Percentiles rank a stretch among this genome's conserved stretches.
Conservation (phyloP, 2,329 filamentous ascomycete genomes). For the Colletotrichum lupini region DNA sequence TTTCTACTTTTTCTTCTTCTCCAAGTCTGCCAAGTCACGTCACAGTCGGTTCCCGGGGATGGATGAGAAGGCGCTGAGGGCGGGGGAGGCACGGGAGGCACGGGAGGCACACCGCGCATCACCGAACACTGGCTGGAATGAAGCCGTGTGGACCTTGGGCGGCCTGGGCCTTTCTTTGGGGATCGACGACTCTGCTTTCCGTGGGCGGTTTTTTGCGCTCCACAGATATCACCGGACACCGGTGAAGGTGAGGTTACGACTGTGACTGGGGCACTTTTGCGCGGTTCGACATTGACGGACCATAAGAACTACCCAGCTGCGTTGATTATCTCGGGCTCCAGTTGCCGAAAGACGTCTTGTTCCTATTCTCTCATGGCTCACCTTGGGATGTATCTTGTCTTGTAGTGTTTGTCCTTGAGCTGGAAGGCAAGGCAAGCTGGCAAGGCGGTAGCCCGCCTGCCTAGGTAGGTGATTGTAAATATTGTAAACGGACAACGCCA, state of each 20-base stretch:
- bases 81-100: background rate
- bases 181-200: background rate
- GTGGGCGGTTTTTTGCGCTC: background rate
- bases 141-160: background rate
- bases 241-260: background rate
- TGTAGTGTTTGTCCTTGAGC: background rate
- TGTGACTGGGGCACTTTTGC: background rate
- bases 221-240: too few relatives aligned
- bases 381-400: background rate
- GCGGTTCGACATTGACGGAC: background rate
- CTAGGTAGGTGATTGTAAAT: conserved; percentile 6
- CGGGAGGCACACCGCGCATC: background rate
- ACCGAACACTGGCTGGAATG: background rate
- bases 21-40: conserved; percentile 10
- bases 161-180: too few relatives aligned
- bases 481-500: conserved; percentile 24
- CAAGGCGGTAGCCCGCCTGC: background rate
- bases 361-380: background rate
- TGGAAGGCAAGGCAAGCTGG: background rate
- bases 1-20: background rate
- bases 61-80: conserved; percentile 1
- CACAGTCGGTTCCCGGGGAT: conserved; percentile 20
- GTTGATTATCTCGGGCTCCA: background rate
- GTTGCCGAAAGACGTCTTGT: background rate
- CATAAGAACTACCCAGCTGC: background rate